These are phyloP conservation scores for Arxiozyma telluris DNA, from an alignment of 1,139 yeast species.

Conservation along the genomic window DNA sequence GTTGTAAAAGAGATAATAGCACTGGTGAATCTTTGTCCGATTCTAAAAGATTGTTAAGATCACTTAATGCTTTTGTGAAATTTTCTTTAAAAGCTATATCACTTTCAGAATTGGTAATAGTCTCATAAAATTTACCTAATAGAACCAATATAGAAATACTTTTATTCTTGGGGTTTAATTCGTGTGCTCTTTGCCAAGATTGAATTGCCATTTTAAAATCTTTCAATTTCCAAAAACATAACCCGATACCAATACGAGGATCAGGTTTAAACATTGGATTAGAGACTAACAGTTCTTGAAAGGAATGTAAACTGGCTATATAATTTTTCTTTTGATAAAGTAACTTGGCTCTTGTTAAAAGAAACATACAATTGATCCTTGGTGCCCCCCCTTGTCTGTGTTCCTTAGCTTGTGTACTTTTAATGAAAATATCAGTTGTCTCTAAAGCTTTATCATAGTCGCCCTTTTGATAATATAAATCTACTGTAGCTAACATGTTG, in stretches of 20 bases:
- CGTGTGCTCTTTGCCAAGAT: conserved; percentile 77
- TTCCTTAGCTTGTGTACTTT: conserved; percentile 32
- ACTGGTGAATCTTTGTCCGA: conserved; percentile 32
- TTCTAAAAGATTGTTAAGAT: conserved; percentile 25
- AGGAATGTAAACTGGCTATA: conserved; percentile 63
- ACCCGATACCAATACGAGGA: conserved; percentile 90
- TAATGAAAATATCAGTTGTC: conserved; percentile 47
- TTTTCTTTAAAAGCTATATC: conserved; percentile 50
- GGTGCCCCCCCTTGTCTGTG: conserved; percentile 22
- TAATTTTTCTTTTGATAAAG: conserved; percentile 66
- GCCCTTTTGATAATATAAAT: conserved; percentile 39
- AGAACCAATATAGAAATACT: conserved; percentile 61
- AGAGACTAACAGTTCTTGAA: conserved; percentile 70
- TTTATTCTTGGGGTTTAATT: conserved; percentile 52
- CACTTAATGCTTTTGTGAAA: conserved; percentile 39
- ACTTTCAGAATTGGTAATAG: conserved; percentile 36
- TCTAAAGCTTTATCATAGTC: conserved; percentile 60
- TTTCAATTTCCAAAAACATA: conserved; percentile 84
- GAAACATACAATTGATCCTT: conserved; percentile 59
- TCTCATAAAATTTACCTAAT: conserved; percentile 59
- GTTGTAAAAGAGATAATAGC: conserved; percentile 40
- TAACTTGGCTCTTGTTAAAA: conserved; percentile 78
- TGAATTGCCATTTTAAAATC: conserved; percentile 66
- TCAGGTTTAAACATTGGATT: conserved; percentile 80
- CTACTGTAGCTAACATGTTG: conserved; percentile 55